Evolutionary conservation across 257 asterid genomes (phyloP).

Genomic region (Nicotiana undulata): DNA sequence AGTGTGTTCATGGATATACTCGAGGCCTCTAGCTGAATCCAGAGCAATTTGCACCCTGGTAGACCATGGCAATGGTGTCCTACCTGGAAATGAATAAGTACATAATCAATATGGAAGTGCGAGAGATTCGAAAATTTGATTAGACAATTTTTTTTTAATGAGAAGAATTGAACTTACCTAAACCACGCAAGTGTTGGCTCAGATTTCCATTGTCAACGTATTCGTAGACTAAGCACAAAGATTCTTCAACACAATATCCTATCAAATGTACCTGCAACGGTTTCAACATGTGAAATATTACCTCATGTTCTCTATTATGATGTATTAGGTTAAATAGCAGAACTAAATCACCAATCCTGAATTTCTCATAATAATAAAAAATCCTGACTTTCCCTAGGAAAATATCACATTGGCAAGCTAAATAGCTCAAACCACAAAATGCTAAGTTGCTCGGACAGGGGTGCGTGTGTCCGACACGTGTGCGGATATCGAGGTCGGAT

Average conservation of each 20-base stretch:
- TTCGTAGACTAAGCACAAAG: constrained; percentile 76
- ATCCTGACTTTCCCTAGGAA: background rate
- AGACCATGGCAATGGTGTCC: constrained; percentile 56
- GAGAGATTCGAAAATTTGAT: background rate
- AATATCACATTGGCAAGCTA: background rate
- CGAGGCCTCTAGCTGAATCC: constrained; percentile 94
- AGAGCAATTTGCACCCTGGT: constrained; percentile 78
- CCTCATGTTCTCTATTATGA: background rate
- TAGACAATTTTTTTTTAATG: background rate
- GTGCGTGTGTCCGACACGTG: too few relatives aligned
- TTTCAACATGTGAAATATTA: background rate
- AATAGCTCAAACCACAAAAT: background rate
- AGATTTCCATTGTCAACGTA: constrained; percentile 82
- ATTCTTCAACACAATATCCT: constrained; percentile 76
- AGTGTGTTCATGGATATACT: constrained; percentile 88
- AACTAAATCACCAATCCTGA: background rate
- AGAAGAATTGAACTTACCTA: constrained; percentile 31
- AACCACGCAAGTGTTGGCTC: constrained; percentile 68
- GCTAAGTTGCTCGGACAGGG: too few relatives aligned
- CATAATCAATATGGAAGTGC: background rate
- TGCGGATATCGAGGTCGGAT: too few relatives aligned
- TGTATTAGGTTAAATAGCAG: background rate
- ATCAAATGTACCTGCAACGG: constrained; percentile 66
- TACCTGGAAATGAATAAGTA: constrained; percentile 21
- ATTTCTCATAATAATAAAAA: background rate